Evolutionary conservation across 768 basidiomycete genomes (phyloP).

Genomic region (Boletus huronensis): DNA sequence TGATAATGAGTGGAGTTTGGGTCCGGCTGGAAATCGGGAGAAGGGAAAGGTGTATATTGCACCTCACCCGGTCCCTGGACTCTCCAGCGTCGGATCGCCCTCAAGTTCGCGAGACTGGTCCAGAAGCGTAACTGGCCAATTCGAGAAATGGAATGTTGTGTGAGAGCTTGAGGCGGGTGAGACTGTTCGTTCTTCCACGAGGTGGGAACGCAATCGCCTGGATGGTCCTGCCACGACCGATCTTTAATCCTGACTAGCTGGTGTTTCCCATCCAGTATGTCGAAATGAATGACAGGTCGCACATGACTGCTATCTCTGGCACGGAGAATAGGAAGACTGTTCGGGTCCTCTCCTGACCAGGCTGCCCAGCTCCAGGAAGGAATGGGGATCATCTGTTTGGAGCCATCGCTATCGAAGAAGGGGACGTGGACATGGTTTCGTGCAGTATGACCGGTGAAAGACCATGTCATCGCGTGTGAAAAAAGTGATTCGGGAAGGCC

Average conservation of each 20-base stretch:
- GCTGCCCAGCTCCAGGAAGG: slow-evolving; percentile 22
- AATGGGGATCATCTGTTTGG: background rate
- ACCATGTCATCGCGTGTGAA: slow-evolving; percentile 12
- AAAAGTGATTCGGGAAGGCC: slow-evolving; percentile 16
- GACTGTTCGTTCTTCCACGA: background rate
- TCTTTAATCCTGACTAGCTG: slow-evolving; percentile 2
- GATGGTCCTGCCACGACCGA: background rate
- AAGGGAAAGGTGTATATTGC: background rate
- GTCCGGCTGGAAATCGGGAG: background rate
- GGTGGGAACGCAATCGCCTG: background rate
- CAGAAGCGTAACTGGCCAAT: slow-evolving; percentile 15
- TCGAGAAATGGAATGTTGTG: background rate
- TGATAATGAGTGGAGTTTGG: background rate
- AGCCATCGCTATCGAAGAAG: slow-evolving; percentile 4
- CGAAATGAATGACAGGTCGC: slow-evolving; percentile 4
- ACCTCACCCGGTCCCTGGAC: background rate
- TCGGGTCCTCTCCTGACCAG: background rate
- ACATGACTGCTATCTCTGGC: background rate
- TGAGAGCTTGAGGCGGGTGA: background rate
- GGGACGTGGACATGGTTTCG: slow-evolving; percentile 2
- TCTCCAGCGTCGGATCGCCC: background rate
- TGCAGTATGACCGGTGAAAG: background rate
- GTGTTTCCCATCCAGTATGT: slow-evolving; percentile 1
- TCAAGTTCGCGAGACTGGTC: slow-evolving; percentile 10
- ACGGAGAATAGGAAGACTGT: background rate